Base-by-base conservation (phyloP, 2,329 filamentous ascomycete genomes). In the Fusarium ramigenum region DNA sequence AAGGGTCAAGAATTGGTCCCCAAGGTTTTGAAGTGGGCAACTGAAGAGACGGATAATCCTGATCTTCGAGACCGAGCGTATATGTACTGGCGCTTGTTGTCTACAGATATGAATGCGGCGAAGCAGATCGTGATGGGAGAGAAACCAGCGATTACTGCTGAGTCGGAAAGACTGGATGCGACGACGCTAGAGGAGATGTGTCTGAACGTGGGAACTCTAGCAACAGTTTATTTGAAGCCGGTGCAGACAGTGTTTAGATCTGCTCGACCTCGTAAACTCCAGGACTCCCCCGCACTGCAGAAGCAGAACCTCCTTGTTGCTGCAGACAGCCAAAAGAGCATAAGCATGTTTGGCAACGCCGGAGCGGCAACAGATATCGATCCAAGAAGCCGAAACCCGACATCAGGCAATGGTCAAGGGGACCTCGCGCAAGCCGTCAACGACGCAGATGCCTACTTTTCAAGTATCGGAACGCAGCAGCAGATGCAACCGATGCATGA, bases 81-180 rank as follows among this genome's bases (percentile, higher is more conserved):
- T 85, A 98, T 99, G 95, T 99, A 99, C 86, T 99, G 96, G 96
- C 93, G 96, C 9, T 88, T 99, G 19, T 88, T 99, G 4, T 97
- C 95, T 4, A 97, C 95, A 1, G 95, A 98, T 80, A 96, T 97
- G 76, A 91, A 92, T 56, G 90, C 93, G 1, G 96, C 96, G 4
- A 96, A 93, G 80, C 87, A 91, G 70, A 90, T 99, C 58, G 95
- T 99, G 74, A 98, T 99, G 96, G 96, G 96, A 67, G 93, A 97
- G 76, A 99, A 99, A 81, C 96, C 96, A 11, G 90, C 96, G 12
- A 98, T 99, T 82, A 97, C 95, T 4, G 96, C 96, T 39, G 96
- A 99, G 82, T 95, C 93, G 34, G 96, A 99, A 84, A 96, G 96
- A 75, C 89, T 99, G 5, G 96, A 99, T 80, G 92, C 95, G 1